A percentile compares a stretch with the other conserved stretches of the same genome.
Conservation (phyloP, 1,139 yeast species). For the Saccharomyces uvarum region DNA sequence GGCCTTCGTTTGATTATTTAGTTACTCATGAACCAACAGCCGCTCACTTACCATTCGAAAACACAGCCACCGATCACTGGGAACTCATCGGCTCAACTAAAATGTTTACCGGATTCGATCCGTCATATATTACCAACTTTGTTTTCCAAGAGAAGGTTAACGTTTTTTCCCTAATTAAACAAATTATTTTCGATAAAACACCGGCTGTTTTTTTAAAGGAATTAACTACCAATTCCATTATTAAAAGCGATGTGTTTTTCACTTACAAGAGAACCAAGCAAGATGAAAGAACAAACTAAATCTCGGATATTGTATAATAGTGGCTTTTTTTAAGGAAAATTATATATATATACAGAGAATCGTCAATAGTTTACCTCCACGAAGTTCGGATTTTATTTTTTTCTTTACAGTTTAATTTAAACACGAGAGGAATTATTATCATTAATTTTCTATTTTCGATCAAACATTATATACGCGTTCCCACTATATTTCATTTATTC, state of each 20-base stretch:
- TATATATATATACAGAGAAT: neutral
- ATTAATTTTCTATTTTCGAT: neutral
- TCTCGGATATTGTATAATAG: neutral
- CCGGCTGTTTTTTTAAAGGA: constrained; percentile 5
- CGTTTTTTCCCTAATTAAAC: constrained; percentile 12
- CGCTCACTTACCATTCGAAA: constrained; percentile 14
- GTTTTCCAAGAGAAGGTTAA: constrained; percentile 15
- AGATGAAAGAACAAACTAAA: constrained; percentile 1
- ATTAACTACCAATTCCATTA: constrained; percentile 19
- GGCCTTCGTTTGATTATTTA: constrained; percentile 54
- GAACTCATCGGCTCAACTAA: constrained; percentile 32
- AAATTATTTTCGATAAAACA: constrained; percentile 6
- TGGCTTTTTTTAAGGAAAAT: neutral
- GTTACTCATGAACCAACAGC: constrained; percentile 41
- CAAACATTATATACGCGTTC: neutral
- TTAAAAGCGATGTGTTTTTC: constrained; percentile 25
- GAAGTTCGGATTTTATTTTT: neutral
- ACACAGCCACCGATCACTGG: constrained; percentile 35
- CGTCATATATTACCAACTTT: constrained; percentile 13
- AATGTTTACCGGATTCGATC: constrained; percentile 35
- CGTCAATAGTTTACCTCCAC: neutral
- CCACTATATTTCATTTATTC: neutral
- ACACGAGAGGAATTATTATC: neutral
- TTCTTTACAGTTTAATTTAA: neutral
- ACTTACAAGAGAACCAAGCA: constrained; percentile 30